Base-by-base conservation (phyloP, 2,329 filamentous ascomycete species). In the Chrysoporthe puriensis region DNA sequence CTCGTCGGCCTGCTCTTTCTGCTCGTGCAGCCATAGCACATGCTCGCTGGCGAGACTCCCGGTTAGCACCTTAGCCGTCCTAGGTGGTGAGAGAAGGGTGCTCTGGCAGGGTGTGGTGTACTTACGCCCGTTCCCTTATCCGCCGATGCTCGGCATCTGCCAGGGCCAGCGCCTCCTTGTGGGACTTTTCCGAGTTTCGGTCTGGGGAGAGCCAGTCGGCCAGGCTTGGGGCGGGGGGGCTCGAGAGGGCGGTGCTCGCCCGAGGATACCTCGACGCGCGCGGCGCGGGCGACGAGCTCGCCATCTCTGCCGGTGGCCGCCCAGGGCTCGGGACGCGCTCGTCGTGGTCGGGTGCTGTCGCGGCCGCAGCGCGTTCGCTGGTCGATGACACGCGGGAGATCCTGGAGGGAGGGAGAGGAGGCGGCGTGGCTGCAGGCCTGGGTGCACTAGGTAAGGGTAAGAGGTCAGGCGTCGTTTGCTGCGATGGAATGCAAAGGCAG, bases 1-100 rank as follows among this genome's bases (percentile, higher is more conserved):
- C 26, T 76, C 72, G 11, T 73, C 68, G 36, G 73, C 71, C 1
- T 71, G 48, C 71, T 72, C 57, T 73, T 76, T 72, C 44, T 76
- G 71, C 21, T 73, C 69, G 42, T 73, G 72, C 1, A 74, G 64
- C 26, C 71, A 66, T 26, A 75, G 72, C 11, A 74, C 74, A n/a
- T 77, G 76, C 34, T 76, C 73, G 21, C 72, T 70, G 4, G 74
- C 70, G 7, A 76, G 70, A 0, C 73, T 9, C 13, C 4, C 3
- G 1, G n/a, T 69, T 56, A 69, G 65, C 52, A 54, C 21, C 18
- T n/a, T 16, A 26, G 3, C 2, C 18, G 7, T n/a, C 3, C 13
- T 13, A 13, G 40, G 50, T 5, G 32, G 21, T 14, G 32, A 13
- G 32, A 13, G 8, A 8, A 14, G n/a, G 21, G 6, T 3, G 9